Percentiles rank a stretch among this genome's conserved stretches.
Evolutionary conservation across 106 monocot species (phyloP).

Genomic region (Narthecium ossifragum): DNA sequence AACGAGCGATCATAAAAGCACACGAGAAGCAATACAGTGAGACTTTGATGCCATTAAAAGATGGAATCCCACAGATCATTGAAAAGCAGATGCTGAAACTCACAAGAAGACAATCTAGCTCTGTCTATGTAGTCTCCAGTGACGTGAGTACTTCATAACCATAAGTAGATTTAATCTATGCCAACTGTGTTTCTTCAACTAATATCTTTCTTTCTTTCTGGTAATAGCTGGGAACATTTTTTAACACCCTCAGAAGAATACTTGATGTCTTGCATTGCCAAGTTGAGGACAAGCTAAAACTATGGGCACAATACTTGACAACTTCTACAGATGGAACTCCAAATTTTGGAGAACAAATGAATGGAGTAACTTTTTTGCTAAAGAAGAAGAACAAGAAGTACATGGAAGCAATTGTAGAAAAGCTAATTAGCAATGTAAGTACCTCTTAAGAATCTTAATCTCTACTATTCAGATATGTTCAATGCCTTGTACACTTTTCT

Average conservation of each 20-base stretch:
- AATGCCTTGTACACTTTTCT: too few relatives aligned
- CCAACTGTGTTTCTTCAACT: too few relatives aligned
- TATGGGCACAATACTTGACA: conserved; percentile 50
- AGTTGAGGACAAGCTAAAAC: conserved; percentile 59
- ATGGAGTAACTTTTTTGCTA: conserved; percentile 59
- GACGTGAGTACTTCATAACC: conserved; percentile 31
- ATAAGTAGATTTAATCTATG: too few relatives aligned
- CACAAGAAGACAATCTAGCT: conserved; percentile 52
- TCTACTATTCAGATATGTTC: too few relatives aligned
- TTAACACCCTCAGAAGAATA: conserved; percentile 80
- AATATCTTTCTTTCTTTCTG: too few relatives aligned
- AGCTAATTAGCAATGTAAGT: conserved; percentile 75
- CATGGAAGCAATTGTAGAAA: conserved; percentile 75
- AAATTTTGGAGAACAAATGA: conserved; percentile 75
- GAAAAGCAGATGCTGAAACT: conserved; percentile 95
- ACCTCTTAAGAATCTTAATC: background rate
- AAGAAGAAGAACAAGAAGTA: conserved; percentile 91
- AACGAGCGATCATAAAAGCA: conserved; percentile 57
- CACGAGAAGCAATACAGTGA: conserved; percentile 84
- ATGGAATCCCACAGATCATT: conserved; percentile 72
- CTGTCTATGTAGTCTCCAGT: conserved; percentile 54
- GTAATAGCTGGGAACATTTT: conserved; percentile 86
- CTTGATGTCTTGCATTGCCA: conserved; percentile 64
- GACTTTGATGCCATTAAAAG: conserved; percentile 61
- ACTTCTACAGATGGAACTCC: conserved; percentile 27